phyloP scores from a whole-genome alignment of 2,329 filamentous ascomycete species.

The Xylariaceae sp. region DNA sequence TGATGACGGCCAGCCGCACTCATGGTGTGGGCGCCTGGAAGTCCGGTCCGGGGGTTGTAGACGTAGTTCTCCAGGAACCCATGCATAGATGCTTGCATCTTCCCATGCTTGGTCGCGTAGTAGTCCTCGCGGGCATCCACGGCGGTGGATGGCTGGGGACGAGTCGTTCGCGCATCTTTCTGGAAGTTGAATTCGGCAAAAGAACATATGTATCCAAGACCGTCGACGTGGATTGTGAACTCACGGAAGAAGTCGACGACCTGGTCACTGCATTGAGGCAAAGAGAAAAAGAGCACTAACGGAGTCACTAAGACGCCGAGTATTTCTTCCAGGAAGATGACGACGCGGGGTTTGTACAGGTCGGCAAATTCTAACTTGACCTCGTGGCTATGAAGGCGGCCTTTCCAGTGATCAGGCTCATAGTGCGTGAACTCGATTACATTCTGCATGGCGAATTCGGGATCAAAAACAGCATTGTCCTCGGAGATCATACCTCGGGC shows the following conservation, averaged over 20 bases:
- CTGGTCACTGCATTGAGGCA: slow-evolving; percentile 85
- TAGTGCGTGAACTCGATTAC: slow-evolving; percentile 94
- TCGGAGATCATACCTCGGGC: slow-evolving; percentile 81
- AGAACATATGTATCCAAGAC: slow-evolving; percentile 91
- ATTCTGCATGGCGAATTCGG: slow-evolving; percentile 80
- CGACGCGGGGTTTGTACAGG: slow-evolving; percentile 85
- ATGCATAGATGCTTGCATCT: slow-evolving; percentile 97
- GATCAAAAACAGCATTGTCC: slow-evolving; percentile 86
- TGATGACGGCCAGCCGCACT: slow-evolving; percentile 49
- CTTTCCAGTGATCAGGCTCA: slow-evolving; percentile 82
- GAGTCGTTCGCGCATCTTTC: slow-evolving; percentile 58
- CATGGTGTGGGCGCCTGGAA: slow-evolving; percentile 54
- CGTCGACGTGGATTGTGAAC: slow-evolving; percentile 95
- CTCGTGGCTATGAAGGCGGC: slow-evolving; percentile 86
- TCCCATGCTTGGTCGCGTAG: slow-evolving; percentile 90
- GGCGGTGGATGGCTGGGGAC: slow-evolving; percentile 34
- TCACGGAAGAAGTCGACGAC: slow-evolving; percentile 98
- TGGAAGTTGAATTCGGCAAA: slow-evolving; percentile 98
- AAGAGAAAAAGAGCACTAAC: slow-evolving; percentile 78
- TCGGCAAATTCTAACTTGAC: slow-evolving; percentile 86
- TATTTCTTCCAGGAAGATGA: slow-evolving; percentile 91
- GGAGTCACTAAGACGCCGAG: slow-evolving; percentile 90
- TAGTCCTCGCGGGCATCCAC: slow-evolving; percentile 84
- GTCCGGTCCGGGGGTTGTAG: slow-evolving; percentile 65
- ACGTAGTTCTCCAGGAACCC: slow-evolving; percentile 93